These are phyloP conservation scores for Geoglossum glabrum DNA, from an alignment of 495 filamentous ascomycete genomes.

Conservation along the genomic window DNA sequence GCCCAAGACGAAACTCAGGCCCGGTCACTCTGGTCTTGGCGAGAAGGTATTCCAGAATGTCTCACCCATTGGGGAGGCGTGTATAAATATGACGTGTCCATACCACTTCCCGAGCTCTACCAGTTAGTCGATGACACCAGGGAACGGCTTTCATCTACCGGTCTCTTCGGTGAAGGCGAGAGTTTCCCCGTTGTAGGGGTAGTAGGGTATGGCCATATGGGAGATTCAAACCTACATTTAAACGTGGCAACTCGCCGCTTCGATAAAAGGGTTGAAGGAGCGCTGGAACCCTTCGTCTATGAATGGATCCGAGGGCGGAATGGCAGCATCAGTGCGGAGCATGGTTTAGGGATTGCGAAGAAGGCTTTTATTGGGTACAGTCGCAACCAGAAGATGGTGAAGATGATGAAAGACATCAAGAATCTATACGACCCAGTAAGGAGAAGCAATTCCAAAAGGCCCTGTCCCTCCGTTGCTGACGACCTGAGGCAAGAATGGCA, in stretches of 20 bases:
- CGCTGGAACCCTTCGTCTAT: conserved; percentile 85
- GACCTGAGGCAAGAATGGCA: conserved; percentile 42
- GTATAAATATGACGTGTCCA: conserved; percentile 97
- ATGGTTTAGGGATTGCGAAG: conserved; percentile 86
- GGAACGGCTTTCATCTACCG: conserved; percentile 44
- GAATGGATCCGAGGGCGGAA: conserved; percentile 79
- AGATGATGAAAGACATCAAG: conserved; percentile 88
- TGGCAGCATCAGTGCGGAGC: conserved; percentile 90
- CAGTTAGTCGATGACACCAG: conserved; percentile 66
- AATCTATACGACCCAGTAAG: conserved; percentile 75
- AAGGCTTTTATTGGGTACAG: conserved; percentile 87
- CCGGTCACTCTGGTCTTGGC: conserved; percentile 69
- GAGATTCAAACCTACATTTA: conserved; percentile 83
- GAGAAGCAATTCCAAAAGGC: conserved; percentile 7
- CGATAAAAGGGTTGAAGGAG: conserved; percentile 74
- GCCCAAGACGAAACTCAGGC: conserved; percentile 86
- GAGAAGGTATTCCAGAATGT: conserved; percentile 79
- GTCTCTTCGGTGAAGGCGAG: conserved; percentile 59
- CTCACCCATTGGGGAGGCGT: conserved; percentile 82
- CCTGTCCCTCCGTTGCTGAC: conserved; percentile 1
- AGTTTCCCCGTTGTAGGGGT: conserved; percentile 67
- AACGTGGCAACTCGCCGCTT: conserved; percentile 68
- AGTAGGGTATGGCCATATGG: conserved; percentile 96
- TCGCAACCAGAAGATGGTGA: conserved; percentile 64
- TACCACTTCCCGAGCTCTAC: conserved; percentile 77